phyloP scores from a whole-genome alignment of 2,329 filamentous ascomycete species.

The Talaromyces piceae region DNA sequence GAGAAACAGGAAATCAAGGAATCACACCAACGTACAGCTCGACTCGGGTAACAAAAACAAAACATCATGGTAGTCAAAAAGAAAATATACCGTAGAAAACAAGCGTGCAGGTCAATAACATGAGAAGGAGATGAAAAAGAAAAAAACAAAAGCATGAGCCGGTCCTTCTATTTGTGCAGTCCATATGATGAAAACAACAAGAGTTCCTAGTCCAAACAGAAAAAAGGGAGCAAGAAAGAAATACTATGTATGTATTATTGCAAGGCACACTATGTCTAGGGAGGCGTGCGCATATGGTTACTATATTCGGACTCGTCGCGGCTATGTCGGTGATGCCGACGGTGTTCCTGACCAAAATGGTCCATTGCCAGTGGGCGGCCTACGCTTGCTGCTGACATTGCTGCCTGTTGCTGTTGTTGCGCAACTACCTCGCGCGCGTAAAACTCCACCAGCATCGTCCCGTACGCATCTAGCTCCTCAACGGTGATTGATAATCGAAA shows the following conservation, averaged over 20 bases:
- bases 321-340: slow-evolving; percentile 1
- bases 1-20: neutral
- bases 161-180: slow-evolving; percentile 1
- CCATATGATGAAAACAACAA: neutral
- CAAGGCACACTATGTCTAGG: neutral
- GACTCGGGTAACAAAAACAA: neutral
- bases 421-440: slow-evolving; percentile 84
- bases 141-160: neutral
- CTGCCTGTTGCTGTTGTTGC: slow-evolving; percentile 15
- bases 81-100: too few species aligned
- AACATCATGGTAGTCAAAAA: too few species aligned
- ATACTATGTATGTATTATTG: neutral
- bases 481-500: slow-evolving; percentile 89
- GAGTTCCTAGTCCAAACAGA: neutral
- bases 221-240: neutral
- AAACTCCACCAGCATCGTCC: slow-evolving; percentile 97
- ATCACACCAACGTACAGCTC: neutral
- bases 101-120: neutral
- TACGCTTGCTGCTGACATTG: neutral
- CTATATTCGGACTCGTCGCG: slow-evolving; percentile 8
- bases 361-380: slow-evolving; percentile 4
- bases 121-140: too few species aligned
- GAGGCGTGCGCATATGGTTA: slow-evolving; percentile 7
- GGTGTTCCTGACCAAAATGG: neutral
- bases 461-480: slow-evolving; percentile 93